phyloP scores from a whole-genome alignment of 1,284 basidiomycete genomes.

The Sporisorium reilianum region DNA sequence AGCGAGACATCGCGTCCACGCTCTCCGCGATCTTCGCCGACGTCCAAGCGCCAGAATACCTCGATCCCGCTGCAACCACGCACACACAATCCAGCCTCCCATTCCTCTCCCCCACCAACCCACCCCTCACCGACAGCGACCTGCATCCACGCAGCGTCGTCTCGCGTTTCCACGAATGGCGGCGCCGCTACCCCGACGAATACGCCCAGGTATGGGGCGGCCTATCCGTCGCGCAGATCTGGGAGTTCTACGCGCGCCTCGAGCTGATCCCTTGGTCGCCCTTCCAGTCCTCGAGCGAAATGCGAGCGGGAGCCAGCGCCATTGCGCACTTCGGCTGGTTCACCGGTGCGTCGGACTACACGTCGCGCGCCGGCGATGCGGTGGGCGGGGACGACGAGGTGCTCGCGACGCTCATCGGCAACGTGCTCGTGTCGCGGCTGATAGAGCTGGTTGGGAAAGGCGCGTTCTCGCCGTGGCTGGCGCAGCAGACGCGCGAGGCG shows the following conservation, averaged over 20 bases:
- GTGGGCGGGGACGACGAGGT: slow-evolving; percentile 62
- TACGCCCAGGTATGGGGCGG: slow-evolving; percentile 65
- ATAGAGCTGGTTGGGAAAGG: slow-evolving; percentile 29
- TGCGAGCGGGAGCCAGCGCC: slow-evolving; percentile 3
- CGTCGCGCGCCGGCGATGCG: background rate
- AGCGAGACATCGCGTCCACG: slow-evolving; percentile 10
- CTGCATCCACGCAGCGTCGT: slow-evolving; percentile 54
- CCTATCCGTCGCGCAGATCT: slow-evolving; percentile 58
- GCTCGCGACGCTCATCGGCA: slow-evolving; percentile 40
- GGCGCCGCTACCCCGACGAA: slow-evolving; percentile 51
- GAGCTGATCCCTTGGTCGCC: slow-evolving; percentile 56
- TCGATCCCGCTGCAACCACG: slow-evolving; percentile 33
- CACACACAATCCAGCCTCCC: background rate
- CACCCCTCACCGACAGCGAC: background rate
- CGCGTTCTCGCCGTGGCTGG: slow-evolving; percentile 52
- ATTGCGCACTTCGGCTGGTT: slow-evolving; percentile 32
- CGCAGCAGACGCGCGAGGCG: slow-evolving; percentile 29
- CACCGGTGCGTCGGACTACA: slow-evolving; percentile 20
- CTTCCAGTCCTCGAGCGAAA: slow-evolving; percentile 10
- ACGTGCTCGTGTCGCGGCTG: slow-evolving; percentile 50
- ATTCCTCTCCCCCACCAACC: background rate
- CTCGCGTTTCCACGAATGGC: slow-evolving; percentile 57
- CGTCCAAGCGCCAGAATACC: slow-evolving; percentile 61
- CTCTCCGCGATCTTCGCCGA: slow-evolving; percentile 42
- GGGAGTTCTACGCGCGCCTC: slow-evolving; percentile 62